Base-by-base conservation (phyloP, 176 grass and related monocot species). In the Ananas comosus region DNA sequence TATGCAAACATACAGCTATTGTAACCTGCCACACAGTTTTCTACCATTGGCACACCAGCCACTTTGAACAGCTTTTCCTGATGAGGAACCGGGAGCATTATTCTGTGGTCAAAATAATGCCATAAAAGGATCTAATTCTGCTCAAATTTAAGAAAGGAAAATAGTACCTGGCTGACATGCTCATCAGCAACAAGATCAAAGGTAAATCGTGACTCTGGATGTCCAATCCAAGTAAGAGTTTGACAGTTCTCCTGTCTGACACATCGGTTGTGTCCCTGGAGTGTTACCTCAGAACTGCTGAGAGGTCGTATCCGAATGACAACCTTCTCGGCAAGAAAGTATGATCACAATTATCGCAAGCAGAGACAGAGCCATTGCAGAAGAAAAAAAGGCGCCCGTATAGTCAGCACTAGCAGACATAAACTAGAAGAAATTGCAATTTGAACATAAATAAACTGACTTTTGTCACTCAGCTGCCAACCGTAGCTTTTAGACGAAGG, bases 1-100 rank as follows among this genome's bases (percentile, higher is more conserved):
- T 99, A 99, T 14, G 94, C 94, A 82, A 99, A 93, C 80, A 93
- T 99, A 79, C 94, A 99, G 51, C 89, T 93, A 79, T 99, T 99
- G 63, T 99, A 99, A 7, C 94, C 94, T 23, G 69, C 78, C 72
- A 99, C 88, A 70, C 94, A 99, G 57, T 90, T 99, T 13, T 99
- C 94, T 67, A 99, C 94, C 94, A 99, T 99, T 18, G 89, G 84
- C 64, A 99, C 82, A 24, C 94, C 94, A 14, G 94, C 89, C 12
- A 99, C 89, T 71, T 93, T 91, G 52, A 99, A 99, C 50, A 99
- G 70, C 12, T 90, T 80, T 65, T 99, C 94, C 89, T 99, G 53
- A 33, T 76, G 71, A 52, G 53, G 68, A 69, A 54, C 64, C 24
- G 80, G 51, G 57, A 52, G 56, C 11, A 65, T 42, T 11, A 65